Evolutionary conservation across 1,284 basidiomycete species (phyloP), one percentile per base, ranked within the genome.

Genomic region (Volvariella surrecta): DNA sequence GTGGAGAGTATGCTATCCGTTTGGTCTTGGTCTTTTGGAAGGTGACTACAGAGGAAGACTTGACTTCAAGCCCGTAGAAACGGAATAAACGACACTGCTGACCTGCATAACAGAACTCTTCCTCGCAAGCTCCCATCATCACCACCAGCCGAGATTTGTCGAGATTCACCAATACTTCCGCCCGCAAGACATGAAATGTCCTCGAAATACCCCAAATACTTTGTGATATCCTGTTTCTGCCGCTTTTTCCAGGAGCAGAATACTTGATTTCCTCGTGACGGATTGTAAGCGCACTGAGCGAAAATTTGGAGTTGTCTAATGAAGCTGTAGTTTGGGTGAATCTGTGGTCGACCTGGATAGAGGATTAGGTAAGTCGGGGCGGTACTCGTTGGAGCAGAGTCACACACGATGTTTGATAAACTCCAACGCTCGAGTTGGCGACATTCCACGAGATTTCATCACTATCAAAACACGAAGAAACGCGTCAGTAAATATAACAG

Each of bases 271-370:
- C 57, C 54, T 17, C 60, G 60, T 1, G 64, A 66, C 0, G 73
- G 68, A 10, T 60, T 55, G 50, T 70, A 77, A 32, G 61, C 55
- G 50, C 76, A 79, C 9, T 71, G 66, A 21, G 60, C 61, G 49
- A 79, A 82, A 0, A 64, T 60, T 31, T 76, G 64, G 13, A 82
- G 66, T 50, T 82, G 79, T 48, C 67, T 76, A 51, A 76, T 54
- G 52, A 82, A 82, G 3, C 79, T 78, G 51, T 77, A 79, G 49
- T 82, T 82, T 0, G 79, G 79, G 46, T 73, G 74, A 4, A 74
- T 63, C 34, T 67, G 62, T 11, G 73, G 71, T 39, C 79, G 70
- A 22, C 60, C 79, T 80, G 46, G 13, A n/a, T n/a, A 28, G 6
- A 32, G 35, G 44, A 38, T 42, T 20, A 44, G 34, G 22, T 43